These are phyloP conservation scores for Chionographis japonica DNA, from an alignment of 106 monocot genomes.

Conservation along the genomic window DNA sequence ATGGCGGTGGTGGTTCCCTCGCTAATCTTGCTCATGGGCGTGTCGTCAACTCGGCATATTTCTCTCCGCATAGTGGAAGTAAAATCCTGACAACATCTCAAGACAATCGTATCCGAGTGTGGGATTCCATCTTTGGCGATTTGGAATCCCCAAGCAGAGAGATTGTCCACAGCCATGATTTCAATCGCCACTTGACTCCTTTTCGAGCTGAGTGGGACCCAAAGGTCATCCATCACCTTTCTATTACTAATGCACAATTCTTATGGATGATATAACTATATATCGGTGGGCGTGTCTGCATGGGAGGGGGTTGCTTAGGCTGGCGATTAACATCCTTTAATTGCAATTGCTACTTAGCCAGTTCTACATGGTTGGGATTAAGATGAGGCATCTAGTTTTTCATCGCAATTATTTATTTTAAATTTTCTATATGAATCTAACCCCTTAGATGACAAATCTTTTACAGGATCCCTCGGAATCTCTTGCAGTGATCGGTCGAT, in stretches of 20 bases:
- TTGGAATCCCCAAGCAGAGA: conserved; percentile 72
- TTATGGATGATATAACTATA: no score
- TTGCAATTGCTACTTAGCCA: no score
- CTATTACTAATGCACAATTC: not conserved
- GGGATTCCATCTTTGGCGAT: conserved; percentile 89
- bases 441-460: not conserved
- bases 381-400: not conserved
- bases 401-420: no score
- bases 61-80: conserved; percentile 68
- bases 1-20: conserved; percentile 41
- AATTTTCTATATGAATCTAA: no score
- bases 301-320: no score
- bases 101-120: conserved; percentile 89
- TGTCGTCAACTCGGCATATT: conserved; percentile 89
- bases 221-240: conserved; percentile 48
- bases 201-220: conserved; percentile 98
- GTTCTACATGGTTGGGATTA: no score
- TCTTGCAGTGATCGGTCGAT: conserved; percentile 84
- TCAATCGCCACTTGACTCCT: conserved; percentile 86
- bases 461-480: conserved; percentile 78
- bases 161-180: conserved; percentile 95
- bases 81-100: conserved; percentile 85
- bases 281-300: no score
- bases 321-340: no score
- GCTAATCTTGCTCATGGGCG: conserved; percentile 67